These are phyloP conservation scores for Neolecta irregularis DNA, from an alignment of 1,139 yeast genomes.

Conservation along the genomic window DNA sequence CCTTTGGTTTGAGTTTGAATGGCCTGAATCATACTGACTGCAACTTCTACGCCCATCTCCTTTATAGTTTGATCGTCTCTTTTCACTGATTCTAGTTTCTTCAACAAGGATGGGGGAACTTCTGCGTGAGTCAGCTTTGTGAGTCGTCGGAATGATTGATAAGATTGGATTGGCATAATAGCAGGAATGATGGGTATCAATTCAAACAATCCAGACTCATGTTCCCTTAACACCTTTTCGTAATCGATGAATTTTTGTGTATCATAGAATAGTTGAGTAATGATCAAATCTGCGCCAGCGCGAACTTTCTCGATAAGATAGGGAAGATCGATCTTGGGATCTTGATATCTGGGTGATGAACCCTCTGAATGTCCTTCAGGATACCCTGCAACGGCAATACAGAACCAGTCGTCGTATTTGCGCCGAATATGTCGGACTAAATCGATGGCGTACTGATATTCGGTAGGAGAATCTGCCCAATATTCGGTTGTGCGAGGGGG, in stretches of 20 bases:
- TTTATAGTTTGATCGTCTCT: constrained; percentile 78
- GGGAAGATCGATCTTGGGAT: constrained; percentile 50
- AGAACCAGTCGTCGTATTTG: constrained; percentile 57
- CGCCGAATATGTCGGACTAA: constrained; percentile 59
- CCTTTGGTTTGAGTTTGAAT: constrained; percentile 39
- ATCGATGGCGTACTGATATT: constrained; percentile 65
- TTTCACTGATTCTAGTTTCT: constrained; percentile 39
- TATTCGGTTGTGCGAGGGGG: constrained; percentile 78
- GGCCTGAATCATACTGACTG: constrained; percentile 46
- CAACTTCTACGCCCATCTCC: constrained; percentile 59
- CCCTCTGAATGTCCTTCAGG: constrained; percentile 91
- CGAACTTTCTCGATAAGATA: constrained; percentile 67
- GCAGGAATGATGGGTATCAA: constrained; percentile 70
- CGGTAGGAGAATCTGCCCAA: constrained; percentile 31
- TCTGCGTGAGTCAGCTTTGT: constrained; percentile 81
- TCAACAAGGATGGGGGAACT: constrained; percentile 46
- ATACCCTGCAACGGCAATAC: constrained; percentile 86
- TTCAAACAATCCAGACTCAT: constrained; percentile 30
- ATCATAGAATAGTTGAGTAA: constrained; percentile 76
- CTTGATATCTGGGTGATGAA: constrained; percentile 52
- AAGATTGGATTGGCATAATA: constrained; percentile 90
- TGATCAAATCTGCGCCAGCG: constrained; percentile 88
- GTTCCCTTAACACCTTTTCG: constrained; percentile 32
- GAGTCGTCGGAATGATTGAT: constrained; percentile 70
- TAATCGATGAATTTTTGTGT: constrained; percentile 40